Conservation (phyloP, 169 alveolate genomes). For the Eimeria maxima region DNA sequence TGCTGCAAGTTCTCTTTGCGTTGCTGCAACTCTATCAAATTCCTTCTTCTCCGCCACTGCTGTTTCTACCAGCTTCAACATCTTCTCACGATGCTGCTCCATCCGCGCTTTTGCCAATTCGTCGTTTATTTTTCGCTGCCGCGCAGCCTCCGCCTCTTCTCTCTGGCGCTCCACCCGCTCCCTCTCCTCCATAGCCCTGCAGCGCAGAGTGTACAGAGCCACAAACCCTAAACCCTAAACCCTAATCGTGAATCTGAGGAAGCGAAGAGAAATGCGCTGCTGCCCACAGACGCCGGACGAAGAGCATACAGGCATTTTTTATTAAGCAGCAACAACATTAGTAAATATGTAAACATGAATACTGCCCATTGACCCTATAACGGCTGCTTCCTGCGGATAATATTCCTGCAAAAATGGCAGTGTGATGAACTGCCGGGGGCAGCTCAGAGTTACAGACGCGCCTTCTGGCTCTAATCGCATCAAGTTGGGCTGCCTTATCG, state of each 20-base stretch:
- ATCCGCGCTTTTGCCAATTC: constrained; percentile 59
- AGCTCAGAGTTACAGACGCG: background rate
- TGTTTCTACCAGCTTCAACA: constrained; percentile 30
- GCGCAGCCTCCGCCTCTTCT: constrained; percentile 26
- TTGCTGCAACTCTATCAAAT: constrained; percentile 87
- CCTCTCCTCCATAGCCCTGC: constrained; percentile 81
- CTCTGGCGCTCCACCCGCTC: constrained; percentile 55
- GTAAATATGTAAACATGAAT: background rate
- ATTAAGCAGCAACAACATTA: background rate
- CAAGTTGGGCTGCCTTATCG: constrained; percentile 91
- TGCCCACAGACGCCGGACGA: too few relatives aligned
- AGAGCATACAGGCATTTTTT: too few relatives aligned
- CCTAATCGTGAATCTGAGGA: background rate
- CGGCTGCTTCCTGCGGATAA: background rate
- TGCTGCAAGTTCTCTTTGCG: constrained; percentile 86
- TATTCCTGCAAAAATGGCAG: too few relatives aligned
- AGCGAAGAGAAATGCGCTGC: background rate
- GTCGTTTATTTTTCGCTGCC: constrained; percentile 37
- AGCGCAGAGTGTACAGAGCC: background rate
- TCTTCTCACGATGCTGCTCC: constrained; percentile 71
- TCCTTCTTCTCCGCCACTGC: constrained; percentile 88
- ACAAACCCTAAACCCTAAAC: constrained; percentile 2
- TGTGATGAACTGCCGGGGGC: background rate
- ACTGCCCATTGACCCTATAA: background rate
- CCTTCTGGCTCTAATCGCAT: constrained; percentile 91